Evolutionary conservation across 139 green algal genomes (phyloP).

Genomic region (Asterochloris sp.): DNA sequence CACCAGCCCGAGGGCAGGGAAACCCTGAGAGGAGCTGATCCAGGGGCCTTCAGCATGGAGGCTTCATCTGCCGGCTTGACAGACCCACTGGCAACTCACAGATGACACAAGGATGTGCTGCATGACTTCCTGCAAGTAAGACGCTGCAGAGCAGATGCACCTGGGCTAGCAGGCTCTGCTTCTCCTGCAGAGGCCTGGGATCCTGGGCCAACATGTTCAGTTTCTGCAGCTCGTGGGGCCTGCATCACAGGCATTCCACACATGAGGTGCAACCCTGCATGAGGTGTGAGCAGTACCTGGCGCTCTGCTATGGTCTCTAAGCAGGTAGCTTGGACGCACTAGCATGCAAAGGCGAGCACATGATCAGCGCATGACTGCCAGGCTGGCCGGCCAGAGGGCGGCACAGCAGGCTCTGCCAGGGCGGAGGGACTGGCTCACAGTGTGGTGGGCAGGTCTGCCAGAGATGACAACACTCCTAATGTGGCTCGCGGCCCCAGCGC

Average conservation of each 20-base stretch:
- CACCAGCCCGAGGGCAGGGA: too few relatives aligned
- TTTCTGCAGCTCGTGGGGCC: conserved; percentile 45
- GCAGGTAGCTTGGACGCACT: too few relatives aligned
- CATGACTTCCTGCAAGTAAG: neutral
- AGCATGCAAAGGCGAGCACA: neutral
- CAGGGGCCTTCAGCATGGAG: too few relatives aligned
- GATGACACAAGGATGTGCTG: neutral
- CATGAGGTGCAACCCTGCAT: too few relatives aligned
- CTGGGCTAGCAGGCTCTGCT: conserved; percentile 52
- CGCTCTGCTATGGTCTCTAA: too few relatives aligned
- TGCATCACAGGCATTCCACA: conserved; percentile 13
- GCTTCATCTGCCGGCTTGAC: too few relatives aligned
- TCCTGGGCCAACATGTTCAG: conserved; percentile 49
- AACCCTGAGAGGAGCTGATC: too few relatives aligned
- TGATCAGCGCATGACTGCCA: neutral
- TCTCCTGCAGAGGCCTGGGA: conserved; percentile 55
- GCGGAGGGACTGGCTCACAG: conserved; percentile 30
- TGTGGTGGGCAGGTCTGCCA: conserved; percentile 39
- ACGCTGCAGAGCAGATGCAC: conserved; percentile 14
- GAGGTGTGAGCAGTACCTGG: too few relatives aligned
- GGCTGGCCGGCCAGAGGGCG: too few relatives aligned
- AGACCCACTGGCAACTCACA: too few relatives aligned
- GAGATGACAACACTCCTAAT: conserved; percentile 42
- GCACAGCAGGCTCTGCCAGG: neutral
- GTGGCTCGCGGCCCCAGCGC: conserved; percentile 48